Evolutionary conservation across 2,329 filamentous ascomycete genomes (phyloP), one percentile per base, ranked within the genome.

Genomic region (Coleophoma cylindrospora): DNA sequence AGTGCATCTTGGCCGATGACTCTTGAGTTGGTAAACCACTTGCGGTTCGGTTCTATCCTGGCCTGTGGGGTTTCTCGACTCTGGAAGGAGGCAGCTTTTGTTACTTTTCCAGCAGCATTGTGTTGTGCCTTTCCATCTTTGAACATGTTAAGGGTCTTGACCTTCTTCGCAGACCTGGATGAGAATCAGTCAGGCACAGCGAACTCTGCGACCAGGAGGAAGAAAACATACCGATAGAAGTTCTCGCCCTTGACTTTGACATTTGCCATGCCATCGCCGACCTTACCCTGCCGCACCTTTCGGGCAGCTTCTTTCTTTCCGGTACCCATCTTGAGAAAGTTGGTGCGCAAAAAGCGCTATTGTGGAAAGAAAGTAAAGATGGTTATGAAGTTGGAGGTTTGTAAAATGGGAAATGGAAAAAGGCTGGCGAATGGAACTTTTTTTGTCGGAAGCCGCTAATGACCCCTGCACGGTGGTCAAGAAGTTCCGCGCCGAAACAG

Each of bases 11-110:
- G 92, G 1, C 87, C 90, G 64, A 96, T 95, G 47, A 83, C 80
- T 58, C 94, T 78, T 34, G 92, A 96, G 70, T 96, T 96, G 63
- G 86, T 89, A 73, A 99, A 99, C 94, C 94, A 99, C 73, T 95
- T 95, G 64, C 94, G 81, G 72, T 97, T 95, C 45, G 94, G 94
- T 74, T 97, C 92, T 64, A 97, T 88, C 58, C 91, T 82, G 59
- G 92, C 94, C 52, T 79, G 82, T 43, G 92, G 91, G 19, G 85
- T 72, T 34, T 96, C 91, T 64, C 83, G 79, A 53, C 86, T 91
- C 73, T 97, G 91, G 71, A 83, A 96, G 14, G 82, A 79, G 45
- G 91, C 91, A 57, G 90, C 84, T 70, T 94, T 85, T 49, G 86
- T 87, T 66, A 99, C 87, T 62, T 92, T 84, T 63, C 94, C 94